These are phyloP conservation scores for Malassezia arunalokei DNA, from an alignment of 1,284 basidiomycete genomes.

Conservation along the genomic window DNA sequence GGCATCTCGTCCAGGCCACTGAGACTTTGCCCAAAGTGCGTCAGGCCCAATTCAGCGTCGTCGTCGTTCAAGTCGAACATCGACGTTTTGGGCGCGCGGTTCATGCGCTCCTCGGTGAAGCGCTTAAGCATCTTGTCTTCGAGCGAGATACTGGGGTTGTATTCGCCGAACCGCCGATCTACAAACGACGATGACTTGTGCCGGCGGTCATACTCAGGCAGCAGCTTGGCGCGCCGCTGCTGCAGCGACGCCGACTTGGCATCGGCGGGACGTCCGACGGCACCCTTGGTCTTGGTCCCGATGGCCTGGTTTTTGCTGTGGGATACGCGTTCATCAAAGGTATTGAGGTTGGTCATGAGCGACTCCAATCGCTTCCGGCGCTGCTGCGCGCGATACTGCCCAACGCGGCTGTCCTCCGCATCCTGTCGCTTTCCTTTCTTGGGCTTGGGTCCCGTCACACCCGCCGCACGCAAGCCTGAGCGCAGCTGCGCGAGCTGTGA, in stretches of 20 bases:
- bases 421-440: slow-evolving; percentile 49
- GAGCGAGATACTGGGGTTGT: slow-evolving; percentile 72
- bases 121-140: slow-evolving; percentile 97
- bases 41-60: slow-evolving; percentile 50
- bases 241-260: slow-evolving; percentile 81
- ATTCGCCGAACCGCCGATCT: slow-evolving; percentile 92
- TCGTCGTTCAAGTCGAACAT: slow-evolving; percentile 73
- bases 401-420: slow-evolving; percentile 44
- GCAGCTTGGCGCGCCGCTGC: slow-evolving; percentile 58
- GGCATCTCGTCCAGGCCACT: slow-evolving; percentile 78
- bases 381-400: slow-evolving; percentile 21
- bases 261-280: slow-evolving; percentile 66
- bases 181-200: slow-evolving; percentile 74
- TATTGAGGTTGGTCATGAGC: slow-evolving; percentile 75
- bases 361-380: slow-evolving; percentile 59
- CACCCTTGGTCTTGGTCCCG: slow-evolving; percentile 72
- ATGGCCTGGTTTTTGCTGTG: slow-evolving; percentile 77
- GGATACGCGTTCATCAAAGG: slow-evolving; percentile 58
- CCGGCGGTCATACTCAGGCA: slow-evolving; percentile 67
- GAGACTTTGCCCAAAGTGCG: slow-evolving; percentile 80
- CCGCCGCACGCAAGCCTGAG: slow-evolving; percentile 28
- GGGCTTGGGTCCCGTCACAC: slow-evolving; percentile 33
- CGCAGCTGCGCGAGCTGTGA: slow-evolving; percentile 45
- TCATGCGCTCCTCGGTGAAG: slow-evolving; percentile 64
- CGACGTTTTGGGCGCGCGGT: slow-evolving; percentile 56